phyloP scores from a whole-genome alignment of 1,284 basidiomycete genomes.

The Irpex sp. region DNA sequence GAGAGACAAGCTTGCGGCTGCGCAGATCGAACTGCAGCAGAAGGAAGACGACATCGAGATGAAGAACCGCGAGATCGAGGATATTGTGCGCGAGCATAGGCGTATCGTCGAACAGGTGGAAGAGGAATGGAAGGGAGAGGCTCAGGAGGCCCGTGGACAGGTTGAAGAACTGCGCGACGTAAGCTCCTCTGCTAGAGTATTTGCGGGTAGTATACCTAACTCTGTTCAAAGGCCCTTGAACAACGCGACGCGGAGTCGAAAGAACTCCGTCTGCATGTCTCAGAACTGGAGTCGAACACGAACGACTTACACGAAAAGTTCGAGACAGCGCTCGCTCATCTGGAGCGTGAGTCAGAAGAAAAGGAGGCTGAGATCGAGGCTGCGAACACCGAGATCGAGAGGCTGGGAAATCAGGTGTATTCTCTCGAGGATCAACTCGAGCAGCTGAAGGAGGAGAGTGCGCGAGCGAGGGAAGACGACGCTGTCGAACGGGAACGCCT shows the following conservation, averaged over 20 bases:
- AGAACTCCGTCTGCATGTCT: slow-evolving; percentile 67
- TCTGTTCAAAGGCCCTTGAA: slow-evolving; percentile 51
- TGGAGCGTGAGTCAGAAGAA: slow-evolving; percentile 67
- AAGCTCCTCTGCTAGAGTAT: slow-evolving; percentile 21
- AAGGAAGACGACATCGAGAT: slow-evolving; percentile 80
- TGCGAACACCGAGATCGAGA: slow-evolving; percentile 73
- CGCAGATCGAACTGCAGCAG: slow-evolving; percentile 77
- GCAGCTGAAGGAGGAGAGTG: slow-evolving; percentile 45
- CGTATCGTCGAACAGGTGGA: slow-evolving; percentile 67
- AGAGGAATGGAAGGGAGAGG: slow-evolving; percentile 74
- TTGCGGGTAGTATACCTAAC: slow-evolving; percentile 2
- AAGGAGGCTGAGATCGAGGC: slow-evolving; percentile 68
- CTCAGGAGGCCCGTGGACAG: slow-evolving; percentile 66
- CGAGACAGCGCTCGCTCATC: slow-evolving; percentile 66
- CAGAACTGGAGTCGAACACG: slow-evolving; percentile 69
- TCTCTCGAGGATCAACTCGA: slow-evolving; percentile 57
- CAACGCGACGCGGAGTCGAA: slow-evolving; percentile 74
- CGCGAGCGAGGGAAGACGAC: slow-evolving; percentile 58
- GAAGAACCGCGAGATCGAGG: slow-evolving; percentile 68
- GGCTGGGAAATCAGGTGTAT: slow-evolving; percentile 63
- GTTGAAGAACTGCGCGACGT: slow-evolving; percentile 78
- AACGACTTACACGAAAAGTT: slow-evolving; percentile 70
- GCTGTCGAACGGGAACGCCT: slow-evolving; percentile 68
- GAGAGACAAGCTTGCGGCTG: slow-evolving; percentile 72
- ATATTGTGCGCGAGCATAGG: slow-evolving; percentile 63